Conservation (phyloP, 129 eudicot species). For the Tanacetum coccineum region DNA sequence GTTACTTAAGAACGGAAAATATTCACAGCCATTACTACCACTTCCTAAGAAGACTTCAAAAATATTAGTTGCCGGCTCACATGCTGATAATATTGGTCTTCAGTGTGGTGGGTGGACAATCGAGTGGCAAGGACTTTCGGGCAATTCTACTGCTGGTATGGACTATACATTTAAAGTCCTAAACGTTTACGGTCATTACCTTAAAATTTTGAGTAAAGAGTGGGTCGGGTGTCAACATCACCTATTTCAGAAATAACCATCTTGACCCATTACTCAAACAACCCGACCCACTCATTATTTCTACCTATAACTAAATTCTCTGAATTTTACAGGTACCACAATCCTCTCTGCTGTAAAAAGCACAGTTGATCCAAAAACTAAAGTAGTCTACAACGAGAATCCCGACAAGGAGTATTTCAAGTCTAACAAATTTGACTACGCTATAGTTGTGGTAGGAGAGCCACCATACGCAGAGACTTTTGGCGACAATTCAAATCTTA, state of each 20-base stretch:
- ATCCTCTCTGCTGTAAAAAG: conserved; percentile 49
- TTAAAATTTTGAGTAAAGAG: too few relatives aligned
- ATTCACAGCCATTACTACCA: conserved; percentile 46
- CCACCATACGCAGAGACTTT: conserved; percentile 45
- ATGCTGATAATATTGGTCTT: conserved; percentile 64
- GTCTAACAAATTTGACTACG: conserved; percentile 42
- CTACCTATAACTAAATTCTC: background rate
- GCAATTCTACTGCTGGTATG: conserved; percentile 50
- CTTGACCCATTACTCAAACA: background rate
- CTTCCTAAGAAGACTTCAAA: conserved; percentile 58
- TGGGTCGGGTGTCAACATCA: too few relatives aligned
- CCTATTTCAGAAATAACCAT: background rate
- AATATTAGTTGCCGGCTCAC: conserved; percentile 65
- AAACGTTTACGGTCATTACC: background rate
- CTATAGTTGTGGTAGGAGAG: conserved; percentile 69
- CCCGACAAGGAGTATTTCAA: conserved; percentile 41
- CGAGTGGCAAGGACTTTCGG: conserved; percentile 60
- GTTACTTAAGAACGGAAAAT: conserved; percentile 61
- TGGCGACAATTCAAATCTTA: conserved; percentile 59
- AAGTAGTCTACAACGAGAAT: conserved; percentile 45
- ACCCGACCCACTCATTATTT: background rate
- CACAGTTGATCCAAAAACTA: conserved; percentile 45
- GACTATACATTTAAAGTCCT: background rate
- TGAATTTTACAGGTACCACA: conserved; percentile 49
- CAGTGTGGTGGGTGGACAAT: conserved; percentile 89